Evolutionary conservation across 352 stramenopile species (phyloP).

Genomic region (Phytophthora quininea): DNA sequence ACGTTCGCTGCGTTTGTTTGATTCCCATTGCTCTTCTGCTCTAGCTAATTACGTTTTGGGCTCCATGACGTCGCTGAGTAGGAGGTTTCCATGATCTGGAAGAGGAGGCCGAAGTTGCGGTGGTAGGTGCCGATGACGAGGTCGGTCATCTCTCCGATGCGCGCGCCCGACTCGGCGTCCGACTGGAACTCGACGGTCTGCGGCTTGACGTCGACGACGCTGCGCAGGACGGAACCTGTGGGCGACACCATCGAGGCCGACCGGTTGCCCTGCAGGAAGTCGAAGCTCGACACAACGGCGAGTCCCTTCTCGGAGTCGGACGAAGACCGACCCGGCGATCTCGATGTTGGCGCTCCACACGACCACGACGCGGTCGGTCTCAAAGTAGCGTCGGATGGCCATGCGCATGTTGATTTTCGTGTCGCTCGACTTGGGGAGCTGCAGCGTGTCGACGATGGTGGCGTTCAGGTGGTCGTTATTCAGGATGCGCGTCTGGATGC

Average conservation of each 20-base stretch:
- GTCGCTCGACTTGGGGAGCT: constrained; percentile 28
- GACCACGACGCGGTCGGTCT: constrained; percentile 24
- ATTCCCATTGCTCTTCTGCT: not conserved
- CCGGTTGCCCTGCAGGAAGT: constrained; percentile 14
- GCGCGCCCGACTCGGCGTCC: constrained; percentile 4
- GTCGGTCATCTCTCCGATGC: constrained; percentile 52
- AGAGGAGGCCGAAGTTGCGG: constrained; percentile 46
- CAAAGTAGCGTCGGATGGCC: constrained; percentile 34
- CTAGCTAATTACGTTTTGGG: not conserved
- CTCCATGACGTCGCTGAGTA: constrained; percentile 35
- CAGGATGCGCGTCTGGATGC: constrained; percentile 18
- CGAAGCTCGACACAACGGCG: constrained; percentile 15
- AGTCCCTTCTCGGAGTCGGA: constrained; percentile 41
- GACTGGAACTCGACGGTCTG: constrained; percentile 32
- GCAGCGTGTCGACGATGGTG: constrained; percentile 39
- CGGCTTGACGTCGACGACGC: constrained; percentile 24
- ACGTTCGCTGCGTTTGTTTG: too few relatives aligned
- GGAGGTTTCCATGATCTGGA: constrained; percentile 48
- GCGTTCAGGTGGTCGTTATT: constrained; percentile 40
- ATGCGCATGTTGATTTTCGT: constrained; percentile 29
- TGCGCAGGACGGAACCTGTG: constrained; percentile 16
- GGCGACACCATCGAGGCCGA: not conserved
- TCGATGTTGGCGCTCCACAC: constrained; percentile 46
- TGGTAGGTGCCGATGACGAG: constrained; percentile 54
- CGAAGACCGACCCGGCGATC: constrained; percentile 41